phyloP scores from a whole-genome alignment of 768 basidiomycete genomes.

The Agaricus blazei region DNA sequence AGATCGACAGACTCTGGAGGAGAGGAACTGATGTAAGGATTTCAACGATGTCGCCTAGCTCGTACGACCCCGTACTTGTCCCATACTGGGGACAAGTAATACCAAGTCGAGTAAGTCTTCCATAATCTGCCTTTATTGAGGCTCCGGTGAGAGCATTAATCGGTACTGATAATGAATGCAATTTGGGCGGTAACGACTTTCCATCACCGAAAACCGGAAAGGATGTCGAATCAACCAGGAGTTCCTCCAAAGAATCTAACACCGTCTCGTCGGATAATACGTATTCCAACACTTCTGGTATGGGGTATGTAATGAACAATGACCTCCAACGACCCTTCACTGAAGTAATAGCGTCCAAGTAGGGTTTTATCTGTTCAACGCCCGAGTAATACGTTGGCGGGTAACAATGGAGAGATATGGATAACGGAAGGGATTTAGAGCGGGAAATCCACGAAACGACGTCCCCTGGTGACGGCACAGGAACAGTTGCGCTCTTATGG shows the following conservation, averaged over 20 bases:
- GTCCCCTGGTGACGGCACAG: not conserved
- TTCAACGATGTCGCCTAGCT: not conserved
- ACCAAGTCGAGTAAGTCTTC: not conserved
- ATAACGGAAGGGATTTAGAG: not conserved
- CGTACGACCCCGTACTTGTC: not conserved
- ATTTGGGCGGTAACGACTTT: not conserved
- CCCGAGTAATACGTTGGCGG: too few species aligned
- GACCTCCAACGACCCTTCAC: not conserved
- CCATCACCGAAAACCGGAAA: not conserved
- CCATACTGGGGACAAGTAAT: not conserved
- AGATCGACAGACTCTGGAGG: not conserved
- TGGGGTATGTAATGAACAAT: not conserved
- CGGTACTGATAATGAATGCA: not conserved
- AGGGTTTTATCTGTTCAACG: not conserved
- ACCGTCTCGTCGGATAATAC: not conserved
- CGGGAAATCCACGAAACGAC: conserved; percentile 1
- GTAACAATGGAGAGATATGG: not conserved
- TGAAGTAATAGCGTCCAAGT: not conserved
- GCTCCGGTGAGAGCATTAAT: not conserved
- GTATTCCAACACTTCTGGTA: not conserved
- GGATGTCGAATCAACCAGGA: not conserved
- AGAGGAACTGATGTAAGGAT: not conserved
- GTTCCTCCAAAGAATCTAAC: not conserved
- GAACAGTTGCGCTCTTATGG: not conserved
- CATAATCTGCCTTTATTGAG: not conserved